Evolutionary conservation across 805 yeast species (phyloP), one percentile per base, ranked within the genome.

Genomic region (Torulaspora indica): DNA sequence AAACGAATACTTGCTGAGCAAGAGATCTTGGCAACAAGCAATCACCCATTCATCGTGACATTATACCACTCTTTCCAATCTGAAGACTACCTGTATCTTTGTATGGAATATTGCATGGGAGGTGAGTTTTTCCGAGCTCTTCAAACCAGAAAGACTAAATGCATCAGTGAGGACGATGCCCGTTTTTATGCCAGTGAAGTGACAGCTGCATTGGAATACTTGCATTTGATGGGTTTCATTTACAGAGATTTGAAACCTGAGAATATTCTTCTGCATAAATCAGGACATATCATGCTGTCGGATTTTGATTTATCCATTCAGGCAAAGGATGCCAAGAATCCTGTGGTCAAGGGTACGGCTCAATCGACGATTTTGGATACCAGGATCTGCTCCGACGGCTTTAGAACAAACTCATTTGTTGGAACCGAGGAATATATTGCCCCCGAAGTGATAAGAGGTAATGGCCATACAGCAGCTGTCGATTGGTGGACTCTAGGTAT

Each of bases 401-500:
- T 95, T 67, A 74, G 98, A 57, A 93, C 99, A 1, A 95, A 93
- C 64, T 90, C 98, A 1, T 93, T 93, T 72, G 99, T 93, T 28
- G 99, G 99, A 1, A 93, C 99, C 0, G 99, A 93, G 61, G 99
- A 93, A 62, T 93, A 93, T 64, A 89, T 93, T 57, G 98, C 99
- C 0, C 99, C 99, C 0, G 99, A 93, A 60, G 98, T 93, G 4
- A 93, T 93, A 43, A 73, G 93, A 63, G 98, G 98, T 1, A 86
- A 90, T 55, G 98, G 98, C 1, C 99, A 93, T 58, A 91, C 98
- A 1, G 83, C 91, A 6, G 96, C 98, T 0, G 98, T 93, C 13
- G 99, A 93, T 65, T 93, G 98, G 98, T 93, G 99, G 99, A 93
- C 98, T 0, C 70, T 93, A 52, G 99, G 99, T 3, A 89, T 93